These are phyloP conservation scores for Aspergillus brunneoviolaceus DNA, from an alignment of 2,329 filamentous ascomycete genomes.

Conservation along the genomic window DNA sequence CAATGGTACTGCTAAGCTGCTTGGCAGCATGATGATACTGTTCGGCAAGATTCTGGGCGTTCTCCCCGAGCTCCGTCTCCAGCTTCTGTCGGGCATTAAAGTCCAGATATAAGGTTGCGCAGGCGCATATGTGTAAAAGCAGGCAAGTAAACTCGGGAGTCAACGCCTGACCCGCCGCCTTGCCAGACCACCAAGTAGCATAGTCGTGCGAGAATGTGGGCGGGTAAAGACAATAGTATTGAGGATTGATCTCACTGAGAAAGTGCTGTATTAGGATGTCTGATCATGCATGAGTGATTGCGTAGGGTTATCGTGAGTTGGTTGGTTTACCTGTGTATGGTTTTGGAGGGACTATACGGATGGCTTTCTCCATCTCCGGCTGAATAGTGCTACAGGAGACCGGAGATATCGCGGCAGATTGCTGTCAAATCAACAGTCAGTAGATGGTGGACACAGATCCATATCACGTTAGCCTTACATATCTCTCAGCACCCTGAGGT, in stretches of 20 bases:
- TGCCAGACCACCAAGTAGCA: constrained; percentile 47
- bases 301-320: background rate
- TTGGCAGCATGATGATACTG: constrained; percentile 46
- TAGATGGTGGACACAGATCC: background rate
- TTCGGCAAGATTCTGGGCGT: constrained; percentile 40
- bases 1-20: constrained; percentile 44
- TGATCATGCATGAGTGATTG: constrained; percentile 20
- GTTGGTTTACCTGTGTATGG: constrained; percentile 36
- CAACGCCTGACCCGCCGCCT: constrained; percentile 34
- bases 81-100: constrained; percentile 40
- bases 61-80: constrained; percentile 47
- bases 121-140: constrained; percentile 48
- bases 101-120: constrained; percentile 46
- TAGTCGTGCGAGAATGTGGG: constrained; percentile 48
- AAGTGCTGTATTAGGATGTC: constrained; percentile 51
- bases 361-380: constrained; percentile 34
- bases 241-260: constrained; percentile 46
- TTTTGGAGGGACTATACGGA: constrained; percentile 37
- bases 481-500: background rate
- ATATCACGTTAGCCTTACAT: background rate
- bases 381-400: constrained; percentile 16
- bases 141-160: constrained; percentile 50
- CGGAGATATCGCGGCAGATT: constrained; percentile 2
- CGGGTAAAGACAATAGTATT: constrained; percentile 50
- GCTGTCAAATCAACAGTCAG: background rate